Evolutionary conservation across 441 rosid genomes (phyloP).

Genomic region (Pelargonium cotyledonis): DNA sequence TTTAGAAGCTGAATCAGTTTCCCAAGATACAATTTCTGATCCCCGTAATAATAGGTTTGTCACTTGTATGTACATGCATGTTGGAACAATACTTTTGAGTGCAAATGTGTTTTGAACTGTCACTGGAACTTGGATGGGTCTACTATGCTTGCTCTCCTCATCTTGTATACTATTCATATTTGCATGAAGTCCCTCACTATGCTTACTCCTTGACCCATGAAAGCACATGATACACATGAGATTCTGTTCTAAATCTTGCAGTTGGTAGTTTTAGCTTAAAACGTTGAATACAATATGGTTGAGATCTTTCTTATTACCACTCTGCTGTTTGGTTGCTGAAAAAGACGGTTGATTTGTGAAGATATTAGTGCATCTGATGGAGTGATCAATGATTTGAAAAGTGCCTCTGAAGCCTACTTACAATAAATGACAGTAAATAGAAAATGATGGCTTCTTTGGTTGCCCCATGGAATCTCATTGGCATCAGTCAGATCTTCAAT

Average conservation of each 20-base stretch:
- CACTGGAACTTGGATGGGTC: not conserved
- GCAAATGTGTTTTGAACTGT: not conserved
- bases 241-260: too few relatives aligned
- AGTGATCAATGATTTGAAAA: not conserved
- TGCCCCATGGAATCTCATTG: not conserved
- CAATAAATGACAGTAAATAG: not conserved
- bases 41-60: conserved; percentile 22
- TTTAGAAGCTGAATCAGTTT: conserved; percentile 16
- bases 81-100: not conserved
- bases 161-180: not conserved
- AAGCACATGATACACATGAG: not conserved
- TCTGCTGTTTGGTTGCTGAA: not conserved
- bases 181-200: not conserved
- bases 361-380: not conserved
- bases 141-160: not conserved
- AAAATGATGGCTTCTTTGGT: not conserved
- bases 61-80: not conserved
- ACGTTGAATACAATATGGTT: not conserved
- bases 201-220: not conserved
- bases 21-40: conserved; percentile 8
- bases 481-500: not conserved
- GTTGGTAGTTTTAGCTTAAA: not conserved
- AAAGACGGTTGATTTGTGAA: not conserved
- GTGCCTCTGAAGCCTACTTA: not conserved
- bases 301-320: not conserved